Evolutionary conservation across 768 basidiomycete genomes (phyloP).

Genomic region (Candolleomyces efflorescens): DNA sequence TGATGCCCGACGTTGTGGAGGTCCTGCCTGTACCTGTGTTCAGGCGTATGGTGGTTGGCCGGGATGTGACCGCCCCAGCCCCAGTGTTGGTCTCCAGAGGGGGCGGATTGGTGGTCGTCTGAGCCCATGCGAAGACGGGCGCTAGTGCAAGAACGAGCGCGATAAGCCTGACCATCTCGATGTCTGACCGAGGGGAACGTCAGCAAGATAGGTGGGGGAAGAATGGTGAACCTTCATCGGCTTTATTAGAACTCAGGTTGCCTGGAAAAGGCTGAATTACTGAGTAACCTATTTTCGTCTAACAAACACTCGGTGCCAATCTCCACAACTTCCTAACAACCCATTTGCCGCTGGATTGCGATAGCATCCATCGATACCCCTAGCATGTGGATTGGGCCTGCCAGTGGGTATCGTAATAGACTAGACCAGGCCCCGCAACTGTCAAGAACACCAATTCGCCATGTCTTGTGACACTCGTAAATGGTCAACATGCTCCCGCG

Average conservation of each 20-base stretch:
- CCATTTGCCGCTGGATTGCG: background rate
- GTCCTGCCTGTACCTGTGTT: background rate
- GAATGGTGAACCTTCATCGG: background rate
- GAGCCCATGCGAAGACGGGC: background rate
- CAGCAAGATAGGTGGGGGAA: background rate
- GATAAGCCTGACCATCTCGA: constrained; percentile 1
- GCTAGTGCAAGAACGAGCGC: background rate
- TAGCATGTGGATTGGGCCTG: background rate
- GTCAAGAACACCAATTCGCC: background rate
- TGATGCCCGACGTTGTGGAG: background rate
- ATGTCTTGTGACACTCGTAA: background rate
- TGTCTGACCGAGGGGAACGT: background rate
- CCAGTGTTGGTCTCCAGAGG: constrained; percentile 1
- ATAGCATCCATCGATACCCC: background rate
- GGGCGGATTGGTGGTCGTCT: background rate
- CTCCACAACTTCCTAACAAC: background rate
- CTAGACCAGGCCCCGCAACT: background rate
- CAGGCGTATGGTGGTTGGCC: background rate
- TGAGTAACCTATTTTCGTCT: constrained; percentile 1
- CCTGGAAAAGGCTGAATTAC: background rate
- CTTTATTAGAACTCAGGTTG: background rate
- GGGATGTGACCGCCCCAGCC: background rate
- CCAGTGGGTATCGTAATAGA: background rate
- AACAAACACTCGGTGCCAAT: background rate
- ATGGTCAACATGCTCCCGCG: background rate